Evolutionary conservation across 2,329 filamentous ascomycete species (phyloP).

Genomic region (Dactylonectria estremocensis): DNA sequence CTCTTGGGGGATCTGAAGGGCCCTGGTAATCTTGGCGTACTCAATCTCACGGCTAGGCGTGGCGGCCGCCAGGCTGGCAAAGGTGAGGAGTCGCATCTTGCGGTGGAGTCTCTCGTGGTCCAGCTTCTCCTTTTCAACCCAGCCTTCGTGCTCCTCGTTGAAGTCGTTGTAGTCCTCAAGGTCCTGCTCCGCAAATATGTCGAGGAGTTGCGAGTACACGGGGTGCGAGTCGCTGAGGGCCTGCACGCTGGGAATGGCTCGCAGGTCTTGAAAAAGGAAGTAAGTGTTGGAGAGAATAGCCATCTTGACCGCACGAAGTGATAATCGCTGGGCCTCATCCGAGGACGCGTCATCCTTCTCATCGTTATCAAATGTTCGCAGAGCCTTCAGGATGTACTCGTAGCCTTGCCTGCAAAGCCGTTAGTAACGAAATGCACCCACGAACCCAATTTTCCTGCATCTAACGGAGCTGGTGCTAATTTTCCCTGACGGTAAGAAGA

Average conservation of each 20-base stretch:
- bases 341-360: conserved; percentile 70
- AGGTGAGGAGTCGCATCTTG: conserved; percentile 96
- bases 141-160: conserved; percentile 89
- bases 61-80: conserved; percentile 89
- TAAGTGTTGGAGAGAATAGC: conserved; percentile 68
- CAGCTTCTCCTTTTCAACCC: conserved; percentile 82
- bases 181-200: conserved; percentile 94
- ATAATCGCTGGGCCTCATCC: conserved; percentile 73
- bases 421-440: conserved; percentile 36
- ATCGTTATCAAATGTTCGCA: conserved; percentile 72
- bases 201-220: conserved; percentile 90
- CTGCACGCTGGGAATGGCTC: conserved; percentile 86
- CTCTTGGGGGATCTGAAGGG: conserved; percentile 84
- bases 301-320: conserved; percentile 70
- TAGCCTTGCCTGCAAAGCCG: conserved; percentile 69
- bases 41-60: conserved; percentile 89
- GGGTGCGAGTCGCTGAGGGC: conserved; percentile 88
- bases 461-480: not conserved
- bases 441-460: not conserved
- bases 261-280: conserved; percentile 85
- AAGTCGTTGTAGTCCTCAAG: conserved; percentile 98
- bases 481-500: not conserved
- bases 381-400: conserved; percentile 75
- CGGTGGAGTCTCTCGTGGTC: conserved; percentile 84
- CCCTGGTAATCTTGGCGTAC: conserved; percentile 87